These are phyloP conservation scores for Boletus insuetus DNA, from an alignment of 768 basidiomycete genomes.

Conservation along the genomic window DNA sequence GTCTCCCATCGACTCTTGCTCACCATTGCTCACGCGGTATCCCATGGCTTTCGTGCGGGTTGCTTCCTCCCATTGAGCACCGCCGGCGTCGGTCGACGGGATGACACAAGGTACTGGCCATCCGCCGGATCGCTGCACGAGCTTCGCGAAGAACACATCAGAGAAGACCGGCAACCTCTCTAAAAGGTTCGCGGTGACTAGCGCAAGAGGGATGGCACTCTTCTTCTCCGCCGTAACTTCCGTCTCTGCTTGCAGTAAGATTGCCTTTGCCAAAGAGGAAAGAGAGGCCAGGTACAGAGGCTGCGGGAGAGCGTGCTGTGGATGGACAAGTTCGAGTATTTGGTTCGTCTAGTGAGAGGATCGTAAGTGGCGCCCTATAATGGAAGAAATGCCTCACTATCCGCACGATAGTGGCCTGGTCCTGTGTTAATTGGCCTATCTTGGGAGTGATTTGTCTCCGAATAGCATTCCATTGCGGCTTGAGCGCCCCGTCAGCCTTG, in stretches of 20 bases:
- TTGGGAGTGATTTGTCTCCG: constrained; percentile 83
- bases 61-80: constrained; percentile 41
- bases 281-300: constrained; percentile 72
- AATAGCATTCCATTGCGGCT: constrained; percentile 60
- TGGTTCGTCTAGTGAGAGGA: constrained; percentile 35
- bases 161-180: constrained; percentile 56
- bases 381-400: constrained; percentile 49
- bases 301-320: constrained; percentile 26
- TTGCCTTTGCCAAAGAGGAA: constrained; percentile 84
- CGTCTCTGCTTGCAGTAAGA: constrained; percentile 89
- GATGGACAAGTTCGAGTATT: constrained; percentile 41
- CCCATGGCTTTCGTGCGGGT: constrained; percentile 54
- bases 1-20: constrained; percentile 57
- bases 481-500: constrained; percentile 53
- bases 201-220: constrained; percentile 79
- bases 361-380: constrained; percentile 12
- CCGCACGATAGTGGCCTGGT: constrained; percentile 52
- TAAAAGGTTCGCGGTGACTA: constrained; percentile 66
- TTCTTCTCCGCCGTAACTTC: constrained; percentile 89
- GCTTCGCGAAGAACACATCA: constrained; percentile 76
- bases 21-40: constrained; percentile 41
- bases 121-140: constrained; percentile 84
- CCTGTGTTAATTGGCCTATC: constrained; percentile 84
- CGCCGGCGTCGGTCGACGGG: constrained; percentile 50
- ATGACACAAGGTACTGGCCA: constrained; percentile 78